These are phyloP conservation scores for Ustulina deusta DNA, from an alignment of 2,329 filamentous ascomycete genomes.

Conservation along the genomic window DNA sequence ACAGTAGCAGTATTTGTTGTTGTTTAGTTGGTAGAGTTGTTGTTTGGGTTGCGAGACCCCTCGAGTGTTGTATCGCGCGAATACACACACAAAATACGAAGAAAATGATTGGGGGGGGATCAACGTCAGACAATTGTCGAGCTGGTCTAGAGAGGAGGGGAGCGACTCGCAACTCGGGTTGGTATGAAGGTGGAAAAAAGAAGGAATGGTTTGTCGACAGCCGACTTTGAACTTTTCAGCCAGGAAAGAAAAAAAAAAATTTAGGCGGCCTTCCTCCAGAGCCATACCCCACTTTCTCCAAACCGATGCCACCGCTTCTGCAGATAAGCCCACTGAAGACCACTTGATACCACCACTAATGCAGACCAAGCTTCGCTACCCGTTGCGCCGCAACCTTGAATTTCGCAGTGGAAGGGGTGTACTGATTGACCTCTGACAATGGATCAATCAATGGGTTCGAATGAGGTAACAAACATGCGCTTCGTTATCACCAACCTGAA, in stretches of 20 bases:
- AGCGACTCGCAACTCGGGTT: constrained; percentile 15
- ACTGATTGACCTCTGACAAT: too few relatives aligned
- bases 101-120: background rate
- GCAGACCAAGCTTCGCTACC: constrained; percentile 27
- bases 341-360: constrained; percentile 27
- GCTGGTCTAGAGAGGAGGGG: background rate
- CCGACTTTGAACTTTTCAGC: constrained; percentile 37
- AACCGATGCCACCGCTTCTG: constrained; percentile 42
- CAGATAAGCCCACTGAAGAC: constrained; percentile 28
- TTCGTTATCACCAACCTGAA: background rate
- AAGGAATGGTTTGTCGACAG: constrained; percentile 19
- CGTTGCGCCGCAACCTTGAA: constrained; percentile 39
- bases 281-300: constrained; percentile 46
- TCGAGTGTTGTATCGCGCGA: constrained; percentile 16
- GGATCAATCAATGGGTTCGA: background rate
- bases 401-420: background rate
- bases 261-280: constrained; percentile 40
- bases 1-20: constrained; percentile 20
- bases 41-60: constrained; percentile 24
- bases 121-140: constrained; percentile 2
- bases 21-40: constrained; percentile 25
- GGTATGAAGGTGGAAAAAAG: constrained; percentile 22
- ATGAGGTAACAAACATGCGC: background rate
- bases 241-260: constrained; percentile 40
- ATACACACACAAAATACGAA: constrained; percentile 27